Conservation (phyloP, 306 rosid genomes). For the Sesbania bispinosa region DNA sequence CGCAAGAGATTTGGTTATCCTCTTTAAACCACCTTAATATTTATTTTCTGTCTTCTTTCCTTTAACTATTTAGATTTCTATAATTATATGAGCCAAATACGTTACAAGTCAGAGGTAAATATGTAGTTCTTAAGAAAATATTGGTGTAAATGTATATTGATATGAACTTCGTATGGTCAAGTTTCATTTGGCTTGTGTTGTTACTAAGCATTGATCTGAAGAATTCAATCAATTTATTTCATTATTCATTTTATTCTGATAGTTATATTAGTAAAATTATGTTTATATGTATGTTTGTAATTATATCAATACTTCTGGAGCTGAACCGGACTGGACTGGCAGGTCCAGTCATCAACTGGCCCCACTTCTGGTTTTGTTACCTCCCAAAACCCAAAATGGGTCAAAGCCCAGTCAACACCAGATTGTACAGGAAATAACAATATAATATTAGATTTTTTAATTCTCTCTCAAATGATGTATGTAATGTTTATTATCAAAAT, state of each 20-base stretch:
- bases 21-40: constrained; percentile 33
- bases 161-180: neutral
- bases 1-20: constrained; percentile 90
- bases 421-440: neutral
- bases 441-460: neutral
- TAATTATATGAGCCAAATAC: neutral
- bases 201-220: neutral
- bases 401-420: neutral
- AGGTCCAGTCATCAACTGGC: neutral
- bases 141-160: constrained; percentile 13
- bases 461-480: neutral
- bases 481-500: constrained; percentile 3
- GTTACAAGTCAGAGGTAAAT: neutral
- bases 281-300: neutral
- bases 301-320: constrained; percentile 3
- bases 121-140: neutral
- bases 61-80: neutral
- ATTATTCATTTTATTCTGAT: constrained; percentile 4
- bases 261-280: constrained; percentile 10
- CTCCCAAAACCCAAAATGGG: neutral
- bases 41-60: constrained; percentile 5
- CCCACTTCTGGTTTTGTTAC: constrained; percentile 10
- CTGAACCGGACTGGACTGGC: neutral
- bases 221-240: constrained; percentile 10
- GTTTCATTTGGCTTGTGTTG: constrained; percentile 13